Evolutionary conservation across 2,329 filamentous ascomycete genomes (phyloP).

Genomic region (Neocatenulostroma microsporum): DNA sequence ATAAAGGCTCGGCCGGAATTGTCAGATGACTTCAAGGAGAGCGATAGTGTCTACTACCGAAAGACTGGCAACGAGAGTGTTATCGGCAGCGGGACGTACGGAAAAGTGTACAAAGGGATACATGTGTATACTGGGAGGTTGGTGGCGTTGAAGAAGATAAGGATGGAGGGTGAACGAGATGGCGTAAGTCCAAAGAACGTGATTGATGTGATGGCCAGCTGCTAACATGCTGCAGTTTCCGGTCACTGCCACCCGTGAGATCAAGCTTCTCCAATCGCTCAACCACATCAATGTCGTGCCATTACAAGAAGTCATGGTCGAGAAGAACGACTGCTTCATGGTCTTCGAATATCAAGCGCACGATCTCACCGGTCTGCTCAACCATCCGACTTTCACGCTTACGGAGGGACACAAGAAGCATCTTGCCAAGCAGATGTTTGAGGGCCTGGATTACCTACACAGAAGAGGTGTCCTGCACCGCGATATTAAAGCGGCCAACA

Average conservation of each 20-base stretch:
- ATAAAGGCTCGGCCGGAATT: conserved; percentile 65
- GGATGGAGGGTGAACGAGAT: conserved; percentile 88
- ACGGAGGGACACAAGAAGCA: conserved; percentile 85
- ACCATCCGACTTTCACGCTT: conserved; percentile 85
- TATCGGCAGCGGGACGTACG: conserved; percentile 90
- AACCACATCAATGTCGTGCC: conserved; percentile 76
- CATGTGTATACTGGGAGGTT: conserved; percentile 82
- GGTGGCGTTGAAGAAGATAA: conserved; percentile 82
- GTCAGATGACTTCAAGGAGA: conserved; percentile 62
- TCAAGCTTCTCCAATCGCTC: conserved; percentile 82
- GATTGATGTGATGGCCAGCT: conserved; percentile 1
- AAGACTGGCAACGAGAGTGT: conserved; percentile 98
- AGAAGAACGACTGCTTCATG: conserved; percentile 98
- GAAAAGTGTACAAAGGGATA: conserved; percentile 85
- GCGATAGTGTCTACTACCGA: conserved; percentile 85
- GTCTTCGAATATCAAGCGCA: conserved; percentile 98
- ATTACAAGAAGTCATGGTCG: conserved; percentile 90
- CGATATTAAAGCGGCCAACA: conserved; percentile 98
- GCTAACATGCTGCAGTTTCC: conserved; percentile 52
- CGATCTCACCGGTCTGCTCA: conserved; percentile 87
- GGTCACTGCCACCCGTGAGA: conserved; percentile 82
- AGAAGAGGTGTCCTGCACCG: conserved; percentile 88
- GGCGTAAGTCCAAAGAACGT: conserved; percentile 42
- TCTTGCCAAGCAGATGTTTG: conserved; percentile 84
- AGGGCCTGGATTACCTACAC: conserved; percentile 89